Percentiles rank a stretch among this genome's conserved stretches.
These are phyloP conservation scores for Aspergillus costaricaensis DNA, from an alignment of 2,329 filamentous ascomycete genomes.

Conservation along the genomic window DNA sequence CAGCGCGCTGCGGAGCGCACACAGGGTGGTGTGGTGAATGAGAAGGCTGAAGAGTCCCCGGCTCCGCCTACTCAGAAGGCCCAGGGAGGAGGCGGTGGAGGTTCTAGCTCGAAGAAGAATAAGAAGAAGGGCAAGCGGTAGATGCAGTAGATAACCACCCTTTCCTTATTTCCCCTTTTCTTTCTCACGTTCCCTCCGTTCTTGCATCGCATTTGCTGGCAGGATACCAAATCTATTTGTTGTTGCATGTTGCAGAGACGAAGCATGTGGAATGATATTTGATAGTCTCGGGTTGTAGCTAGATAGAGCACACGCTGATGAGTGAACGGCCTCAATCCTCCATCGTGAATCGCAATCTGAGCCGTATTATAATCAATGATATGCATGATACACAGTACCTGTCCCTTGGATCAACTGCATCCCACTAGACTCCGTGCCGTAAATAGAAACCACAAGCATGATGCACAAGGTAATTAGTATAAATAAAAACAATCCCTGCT, in stretches of 20 bases:
- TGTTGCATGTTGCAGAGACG: neutral
- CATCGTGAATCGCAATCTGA: neutral
- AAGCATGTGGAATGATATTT: conserved; percentile 12
- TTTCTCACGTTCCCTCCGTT: neutral
- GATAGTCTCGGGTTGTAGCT: neutral
- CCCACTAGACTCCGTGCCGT: too few species aligned
- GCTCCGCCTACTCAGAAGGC: conserved; percentile 33
- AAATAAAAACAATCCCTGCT: too few species aligned
- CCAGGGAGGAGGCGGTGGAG: conserved; percentile 37
- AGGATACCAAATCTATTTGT: neutral
- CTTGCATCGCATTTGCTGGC: conserved; percentile 14
- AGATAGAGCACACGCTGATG: neutral
- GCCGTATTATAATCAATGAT: neutral
- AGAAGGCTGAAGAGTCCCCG: conserved; percentile 62
- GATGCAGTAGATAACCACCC: conserved; percentile 3
- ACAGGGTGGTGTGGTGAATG: conserved; percentile 79
- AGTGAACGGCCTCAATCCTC: neutral
- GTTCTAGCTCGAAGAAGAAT: conserved; percentile 46
- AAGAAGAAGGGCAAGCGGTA: conserved; percentile 56
- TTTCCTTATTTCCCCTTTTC: neutral
- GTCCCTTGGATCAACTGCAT: too few species aligned
- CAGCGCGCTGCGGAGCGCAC: conserved; percentile 76
- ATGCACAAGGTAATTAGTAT: too few species aligned
- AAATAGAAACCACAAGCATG: too few species aligned
- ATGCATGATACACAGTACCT: neutral